Base-by-base conservation (phyloP, 164 flowering plant genomes). In the Stephania cephalantha region DNA sequence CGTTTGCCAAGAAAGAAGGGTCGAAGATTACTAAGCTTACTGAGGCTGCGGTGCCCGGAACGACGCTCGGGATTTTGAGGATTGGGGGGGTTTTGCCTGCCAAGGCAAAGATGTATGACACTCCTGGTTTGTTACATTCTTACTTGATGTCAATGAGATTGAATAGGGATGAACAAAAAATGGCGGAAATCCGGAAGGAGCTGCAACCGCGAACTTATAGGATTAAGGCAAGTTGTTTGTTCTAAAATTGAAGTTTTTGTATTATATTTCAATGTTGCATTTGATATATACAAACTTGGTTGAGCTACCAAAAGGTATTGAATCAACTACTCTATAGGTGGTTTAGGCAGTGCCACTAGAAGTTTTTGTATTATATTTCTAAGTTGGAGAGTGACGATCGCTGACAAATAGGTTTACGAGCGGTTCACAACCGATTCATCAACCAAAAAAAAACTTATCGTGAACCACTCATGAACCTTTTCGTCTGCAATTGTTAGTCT, bases 111-210 rank as follows among this genome's bases (percentile, higher is more conserved):
- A 84, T 95, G 91, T 95, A 89, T 80, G 99, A 95, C 71, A 95
- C 99, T 50, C 99, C 99, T 7, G 99, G 99, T 58, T 92, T 95
- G 46, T 78, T 95, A 30, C 99, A 95, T 82, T 94, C 99, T 7
- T 88, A 92, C 75, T 75, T 95, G 20, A 80, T 95, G 93, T 88
- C 95, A 71, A 80, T 88, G 90, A 87, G 95, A 84, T 81, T 95
- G 81, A 90, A 83, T 69, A 85, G 93, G 80, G 97, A 95, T 22
- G 98, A 95, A 79, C 98, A 89, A 85, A 95, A 95, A 82, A 91
- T 95, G 92, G 82, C 85, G 29, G 98, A 95, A 84, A 87, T 93
- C 69, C 88, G 97, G 50, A 95, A 93, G 84, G 97, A 90, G 83
- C 85, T 95, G 71, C 86, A 86, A 73, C 97, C 98, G 80, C 89